phyloP scores from a whole-genome alignment of 805 yeast species.

The Teunomyces funiuensis region DNA sequence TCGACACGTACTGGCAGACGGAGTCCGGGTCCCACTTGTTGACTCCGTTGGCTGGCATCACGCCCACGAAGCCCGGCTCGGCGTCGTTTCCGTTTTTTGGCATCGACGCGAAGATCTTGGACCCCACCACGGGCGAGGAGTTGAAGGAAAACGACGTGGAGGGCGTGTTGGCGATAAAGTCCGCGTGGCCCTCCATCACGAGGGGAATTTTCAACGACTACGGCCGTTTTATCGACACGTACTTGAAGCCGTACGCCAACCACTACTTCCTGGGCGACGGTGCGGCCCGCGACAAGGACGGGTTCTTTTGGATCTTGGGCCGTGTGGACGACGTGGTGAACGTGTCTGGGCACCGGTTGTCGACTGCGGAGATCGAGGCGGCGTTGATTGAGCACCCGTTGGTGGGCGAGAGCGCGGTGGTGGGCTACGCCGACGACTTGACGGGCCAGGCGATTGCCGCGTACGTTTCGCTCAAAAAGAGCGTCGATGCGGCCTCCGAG shows the following conservation, averaged over 20 bases:
- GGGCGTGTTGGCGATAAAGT: conserved; percentile 89
- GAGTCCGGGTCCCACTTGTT: conserved; percentile 96
- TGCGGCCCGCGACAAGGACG: conserved; percentile 95
- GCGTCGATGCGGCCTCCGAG: conserved; percentile 30
- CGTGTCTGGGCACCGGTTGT: conserved; percentile 94
- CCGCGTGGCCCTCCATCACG: conserved; percentile 99
- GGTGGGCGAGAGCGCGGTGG: conserved; percentile 96
- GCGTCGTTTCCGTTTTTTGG: conserved; percentile 98
- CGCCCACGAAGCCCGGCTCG: conserved; percentile 95
- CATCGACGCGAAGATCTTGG: conserved; percentile 84
- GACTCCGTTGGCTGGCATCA: conserved; percentile 91
- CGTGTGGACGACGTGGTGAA: conserved; percentile 98
- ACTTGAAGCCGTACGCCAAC: conserved; percentile 89
- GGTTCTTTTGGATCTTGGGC: conserved; percentile 97
- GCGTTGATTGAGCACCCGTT: conserved; percentile 75
- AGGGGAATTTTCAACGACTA: conserved; percentile 93
- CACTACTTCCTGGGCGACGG: conserved; percentile 98
- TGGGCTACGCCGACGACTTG: conserved; percentile 89
- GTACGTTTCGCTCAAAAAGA: conserved; percentile 78
- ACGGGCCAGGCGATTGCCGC: conserved; percentile 98
- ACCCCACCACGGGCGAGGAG: conserved; percentile 88
- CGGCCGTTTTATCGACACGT: conserved; percentile 83
- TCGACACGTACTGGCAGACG: conserved; percentile 99
- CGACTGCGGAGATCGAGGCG: conserved; percentile 98
- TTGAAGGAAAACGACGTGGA: conserved; percentile 86